Conservation (phyloP, 371 early-diverging fungal genomes). For the Mortierella sp. region DNA sequence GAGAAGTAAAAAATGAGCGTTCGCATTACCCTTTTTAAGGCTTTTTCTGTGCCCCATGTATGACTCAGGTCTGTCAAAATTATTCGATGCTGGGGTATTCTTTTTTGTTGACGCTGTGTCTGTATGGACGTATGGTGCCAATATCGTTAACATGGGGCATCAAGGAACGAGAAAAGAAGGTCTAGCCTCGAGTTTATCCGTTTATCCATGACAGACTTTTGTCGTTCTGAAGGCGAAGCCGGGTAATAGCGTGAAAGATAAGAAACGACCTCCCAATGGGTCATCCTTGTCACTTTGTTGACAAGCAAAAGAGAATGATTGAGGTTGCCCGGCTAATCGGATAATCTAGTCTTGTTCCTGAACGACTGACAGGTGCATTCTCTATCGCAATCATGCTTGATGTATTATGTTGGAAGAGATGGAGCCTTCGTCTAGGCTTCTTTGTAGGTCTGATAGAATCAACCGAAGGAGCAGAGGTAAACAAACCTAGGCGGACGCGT, state of each 20-base stretch:
- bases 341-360: not conserved
- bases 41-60: not conserved
- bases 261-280: not conserved
- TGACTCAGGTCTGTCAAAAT: slow-evolving; percentile 11
- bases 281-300: slow-evolving; percentile 11
- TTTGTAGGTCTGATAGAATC: not conserved
- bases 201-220: slow-evolving; percentile 10
- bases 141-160: not conserved
- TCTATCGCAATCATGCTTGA: not conserved
- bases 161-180: not conserved
- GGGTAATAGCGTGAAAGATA: not conserved
- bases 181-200: slow-evolving; percentile 12
- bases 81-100: not conserved
- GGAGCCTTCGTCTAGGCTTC: not conserved
- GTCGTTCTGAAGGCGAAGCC: not conserved
- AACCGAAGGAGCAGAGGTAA: not conserved
- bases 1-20: not conserved
- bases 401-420: no score
- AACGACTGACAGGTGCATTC: no score
- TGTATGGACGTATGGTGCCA: not conserved
- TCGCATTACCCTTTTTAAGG: not conserved
- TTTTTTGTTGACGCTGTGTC: not conserved
- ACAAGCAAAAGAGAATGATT: not conserved
- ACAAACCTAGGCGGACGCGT: not conserved
- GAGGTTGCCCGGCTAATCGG: not conserved